Conservation (phyloP, 768 basidiomycete species). For the Cystobasidium tubakii region DNA sequence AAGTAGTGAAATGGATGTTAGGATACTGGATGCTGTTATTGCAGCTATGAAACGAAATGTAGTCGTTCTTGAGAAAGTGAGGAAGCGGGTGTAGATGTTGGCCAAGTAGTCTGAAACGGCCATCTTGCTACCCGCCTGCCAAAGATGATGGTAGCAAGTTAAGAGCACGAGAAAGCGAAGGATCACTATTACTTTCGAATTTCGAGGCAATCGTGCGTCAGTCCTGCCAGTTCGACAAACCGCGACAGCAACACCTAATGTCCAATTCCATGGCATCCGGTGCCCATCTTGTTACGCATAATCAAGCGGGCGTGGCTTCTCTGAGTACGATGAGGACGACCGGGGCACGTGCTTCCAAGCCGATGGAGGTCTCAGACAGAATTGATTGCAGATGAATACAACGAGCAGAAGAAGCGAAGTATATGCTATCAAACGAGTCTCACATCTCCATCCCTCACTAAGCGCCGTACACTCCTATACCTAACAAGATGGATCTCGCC, state of each 20-base stretch:
- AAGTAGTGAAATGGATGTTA: constrained; percentile 7
- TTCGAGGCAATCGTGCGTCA: too few relatives aligned
- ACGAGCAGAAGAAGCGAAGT: neutral
- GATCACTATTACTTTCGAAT: too few relatives aligned
- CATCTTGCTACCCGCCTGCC: neutral
- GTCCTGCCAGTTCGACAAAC: too few relatives aligned
- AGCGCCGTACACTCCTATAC: constrained; percentile 68
- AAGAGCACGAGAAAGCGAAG: too few relatives aligned
- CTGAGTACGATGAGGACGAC: too few relatives aligned
- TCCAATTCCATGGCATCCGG: too few relatives aligned
- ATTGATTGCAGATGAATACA: neutral
- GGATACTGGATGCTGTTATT: neutral
- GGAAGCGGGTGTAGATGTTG: neutral
- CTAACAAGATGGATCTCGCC: constrained; percentile 75
- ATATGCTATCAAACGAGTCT: constrained; percentile 61
- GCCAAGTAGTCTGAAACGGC: neutral
- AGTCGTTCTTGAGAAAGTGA: neutral
- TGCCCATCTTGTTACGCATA: too few relatives aligned
- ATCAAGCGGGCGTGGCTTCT: too few relatives aligned
- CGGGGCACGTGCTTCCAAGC: neutral
- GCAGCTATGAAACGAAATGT: constrained; percentile 3
- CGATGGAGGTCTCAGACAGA: neutral
- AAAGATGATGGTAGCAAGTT: neutral
- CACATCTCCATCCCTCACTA: constrained; percentile 65
- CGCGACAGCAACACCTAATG: too few relatives aligned